Conservation (phyloP, 2,329 filamentous ascomycete species). For the Coniochaeta ligniaria region DNA sequence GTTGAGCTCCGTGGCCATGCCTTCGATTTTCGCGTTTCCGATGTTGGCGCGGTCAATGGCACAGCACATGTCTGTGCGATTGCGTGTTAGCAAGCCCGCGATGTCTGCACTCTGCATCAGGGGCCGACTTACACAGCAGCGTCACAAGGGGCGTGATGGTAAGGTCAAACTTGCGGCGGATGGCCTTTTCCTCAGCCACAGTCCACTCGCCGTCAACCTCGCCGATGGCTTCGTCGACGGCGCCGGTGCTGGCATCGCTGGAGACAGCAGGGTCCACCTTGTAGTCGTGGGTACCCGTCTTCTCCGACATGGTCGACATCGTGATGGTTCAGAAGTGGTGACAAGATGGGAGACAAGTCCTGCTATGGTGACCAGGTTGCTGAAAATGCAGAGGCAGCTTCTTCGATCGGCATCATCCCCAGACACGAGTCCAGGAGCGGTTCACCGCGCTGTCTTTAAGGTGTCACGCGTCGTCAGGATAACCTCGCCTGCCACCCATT, state of each 20-base stretch:
- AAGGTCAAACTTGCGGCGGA: constrained; percentile 6
- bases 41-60: constrained; percentile 6
- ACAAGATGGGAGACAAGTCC: neutral
- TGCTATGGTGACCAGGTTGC: neutral
- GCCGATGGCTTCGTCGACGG: neutral
- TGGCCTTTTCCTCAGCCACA: constrained; percentile 4
- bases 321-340: neutral
- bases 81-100: neutral
- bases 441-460: neutral
- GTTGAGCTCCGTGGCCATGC: constrained; percentile 5
- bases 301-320: constrained; percentile 5
- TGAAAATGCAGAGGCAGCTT: neutral
- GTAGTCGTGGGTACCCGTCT: constrained; percentile 1
- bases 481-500: neutral
- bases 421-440: neutral
- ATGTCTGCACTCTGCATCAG: neutral
- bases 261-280: constrained; percentile 3
- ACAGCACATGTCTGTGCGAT: constrained; percentile 5
- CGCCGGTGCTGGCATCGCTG: constrained; percentile 3
- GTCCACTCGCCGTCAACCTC: constrained; percentile 3
- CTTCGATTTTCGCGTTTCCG: constrained; percentile 7
- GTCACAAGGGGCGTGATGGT: constrained; percentile 5
- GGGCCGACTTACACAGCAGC: constrained; percentile 3
- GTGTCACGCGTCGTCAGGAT: neutral
- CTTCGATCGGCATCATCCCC: neutral